Evolutionary conservation across 1,284 basidiomycete genomes (phyloP).

Genomic region (Omphalotus olearius): DNA sequence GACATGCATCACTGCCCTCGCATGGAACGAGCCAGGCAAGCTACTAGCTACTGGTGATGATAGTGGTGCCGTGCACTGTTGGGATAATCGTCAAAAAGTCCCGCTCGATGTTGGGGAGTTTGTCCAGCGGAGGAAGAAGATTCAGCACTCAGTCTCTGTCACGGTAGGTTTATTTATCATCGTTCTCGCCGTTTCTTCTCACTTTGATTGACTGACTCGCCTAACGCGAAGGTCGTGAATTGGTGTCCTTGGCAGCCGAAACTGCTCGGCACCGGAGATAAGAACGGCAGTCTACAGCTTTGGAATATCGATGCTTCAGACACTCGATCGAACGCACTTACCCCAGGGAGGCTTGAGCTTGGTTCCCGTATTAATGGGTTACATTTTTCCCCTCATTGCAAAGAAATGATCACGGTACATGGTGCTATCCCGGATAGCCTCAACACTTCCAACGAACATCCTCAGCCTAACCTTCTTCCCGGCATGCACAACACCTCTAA

Average conservation of each 20-base stretch:
- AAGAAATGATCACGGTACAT: constrained; percentile 86
- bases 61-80: constrained; percentile 46
- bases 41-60: constrained; percentile 51
- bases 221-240: constrained; percentile 62
- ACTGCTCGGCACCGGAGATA: constrained; percentile 82
- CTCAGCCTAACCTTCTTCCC: background rate
- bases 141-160: constrained; percentile 51
- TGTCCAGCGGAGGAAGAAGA: constrained; percentile 48
- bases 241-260: constrained; percentile 92
- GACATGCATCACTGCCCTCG: constrained; percentile 38
- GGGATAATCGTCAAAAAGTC: constrained; percentile 43
- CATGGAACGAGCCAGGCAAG: constrained; percentile 46
- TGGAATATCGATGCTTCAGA: constrained; percentile 56
- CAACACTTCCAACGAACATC: background rate
- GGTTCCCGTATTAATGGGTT: constrained; percentile 76
- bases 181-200: background rate
- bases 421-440: constrained; percentile 36
- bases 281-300: constrained; percentile 77
- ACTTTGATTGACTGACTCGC: constrained; percentile 3
- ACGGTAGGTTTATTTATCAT: constrained; percentile 38
- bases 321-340: constrained; percentile 44
- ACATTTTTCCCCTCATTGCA: constrained; percentile 82
- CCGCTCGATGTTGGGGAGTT: constrained; percentile 54
- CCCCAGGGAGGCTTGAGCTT: constrained; percentile 57
- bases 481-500: constrained; percentile 30